Percentiles rank a stretch among this genome's conserved stretches.
These are phyloP conservation scores for Litsea cubeba DNA, from an alignment of 164 flowering plant species.

Conservation along the genomic window DNA sequence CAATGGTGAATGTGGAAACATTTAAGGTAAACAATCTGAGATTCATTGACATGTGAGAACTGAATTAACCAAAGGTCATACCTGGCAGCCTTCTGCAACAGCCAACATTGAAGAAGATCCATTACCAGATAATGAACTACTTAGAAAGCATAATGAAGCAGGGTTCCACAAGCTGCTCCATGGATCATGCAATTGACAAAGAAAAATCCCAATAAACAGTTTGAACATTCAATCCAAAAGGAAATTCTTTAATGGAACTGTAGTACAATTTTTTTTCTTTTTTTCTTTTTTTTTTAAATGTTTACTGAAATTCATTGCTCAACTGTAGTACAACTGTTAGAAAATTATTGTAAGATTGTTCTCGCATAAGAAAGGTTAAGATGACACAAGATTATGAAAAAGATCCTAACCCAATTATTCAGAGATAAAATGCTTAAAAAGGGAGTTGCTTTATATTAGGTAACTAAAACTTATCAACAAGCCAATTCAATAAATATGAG, in stretches of 20 bases:
- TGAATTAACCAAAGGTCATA: conserved; percentile 9
- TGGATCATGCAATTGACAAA: background rate
- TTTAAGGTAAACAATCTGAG: background rate
- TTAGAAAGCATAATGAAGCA: conserved; percentile 53
- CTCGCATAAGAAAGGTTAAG: too few relatives aligned
- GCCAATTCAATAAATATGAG: too few relatives aligned
- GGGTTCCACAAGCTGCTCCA: conserved; percentile 68
- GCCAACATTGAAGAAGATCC: conserved; percentile 51
- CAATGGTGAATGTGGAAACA: conserved; percentile 9
- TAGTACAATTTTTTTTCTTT: background rate
- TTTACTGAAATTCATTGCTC: too few relatives aligned
- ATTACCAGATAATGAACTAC: conserved; percentile 29
- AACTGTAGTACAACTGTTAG: background rate
- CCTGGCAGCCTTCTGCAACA: conserved; percentile 83
- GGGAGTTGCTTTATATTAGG: too few relatives aligned
- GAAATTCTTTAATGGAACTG: background rate
- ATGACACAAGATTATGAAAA: too few relatives aligned
- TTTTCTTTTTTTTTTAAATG: background rate
- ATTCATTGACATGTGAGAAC: background rate
- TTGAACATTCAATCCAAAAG: conserved; percentile 1
- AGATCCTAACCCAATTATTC: too few relatives aligned
- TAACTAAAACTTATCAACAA: too few relatives aligned
- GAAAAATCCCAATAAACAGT: background rate
- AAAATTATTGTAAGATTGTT: too few relatives aligned
- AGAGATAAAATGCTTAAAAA: too few relatives aligned